Percentiles rank a stretch among this genome's conserved stretches.
phyloP scores from a whole-genome alignment of 2,329 filamentous ascomycete species.

The Xenoacremonium recifei region DNA sequence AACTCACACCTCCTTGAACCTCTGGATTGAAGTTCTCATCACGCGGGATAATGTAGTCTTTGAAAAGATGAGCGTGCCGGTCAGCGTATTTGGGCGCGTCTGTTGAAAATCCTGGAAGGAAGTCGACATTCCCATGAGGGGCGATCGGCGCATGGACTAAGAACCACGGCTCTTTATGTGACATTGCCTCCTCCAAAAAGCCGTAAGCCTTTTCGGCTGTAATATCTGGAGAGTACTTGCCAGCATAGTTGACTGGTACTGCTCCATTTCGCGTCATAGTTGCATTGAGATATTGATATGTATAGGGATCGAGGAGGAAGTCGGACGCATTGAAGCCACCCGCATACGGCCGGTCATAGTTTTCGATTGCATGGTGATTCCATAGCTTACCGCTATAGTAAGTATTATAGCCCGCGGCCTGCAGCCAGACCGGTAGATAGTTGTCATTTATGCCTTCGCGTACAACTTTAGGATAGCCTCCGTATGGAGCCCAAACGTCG shows the following conservation, averaged over 20 bases:
- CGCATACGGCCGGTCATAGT: conserved; percentile 49
- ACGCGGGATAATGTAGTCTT: conserved; percentile 56
- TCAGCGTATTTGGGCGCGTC: conserved; percentile 37
- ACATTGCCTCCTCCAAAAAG: conserved; percentile 51
- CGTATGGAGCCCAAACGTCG: too few relatives aligned
- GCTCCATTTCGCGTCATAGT: conserved; percentile 61
- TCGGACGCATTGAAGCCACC: conserved; percentile 56
- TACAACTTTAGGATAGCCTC: conserved; percentile 49
- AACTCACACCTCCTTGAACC: conserved; percentile 37
- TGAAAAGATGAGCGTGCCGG: conserved; percentile 61
- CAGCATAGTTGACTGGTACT: conserved; percentile 48
- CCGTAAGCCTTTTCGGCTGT: conserved; percentile 48
- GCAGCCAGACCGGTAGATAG: conserved; percentile 51
- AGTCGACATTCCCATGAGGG: conserved; percentile 22
- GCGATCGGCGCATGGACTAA: conserved; percentile 49
- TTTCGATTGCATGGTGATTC: conserved; percentile 46
- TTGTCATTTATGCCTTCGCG: conserved; percentile 46
- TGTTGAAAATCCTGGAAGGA: conserved; percentile 21
- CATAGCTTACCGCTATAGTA: conserved; percentile 55
- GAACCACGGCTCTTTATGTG: conserved; percentile 51
- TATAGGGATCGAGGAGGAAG: conserved; percentile 63
- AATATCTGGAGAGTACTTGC: conserved; percentile 53
- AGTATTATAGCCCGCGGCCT: conserved; percentile 48
- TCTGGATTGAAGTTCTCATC: conserved; percentile 63
- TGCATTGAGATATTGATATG: conserved; percentile 66